These are phyloP conservation scores for Panicum hallii DNA, from an alignment of 202 grass and related monocot species.

Conservation along the genomic window DNA sequence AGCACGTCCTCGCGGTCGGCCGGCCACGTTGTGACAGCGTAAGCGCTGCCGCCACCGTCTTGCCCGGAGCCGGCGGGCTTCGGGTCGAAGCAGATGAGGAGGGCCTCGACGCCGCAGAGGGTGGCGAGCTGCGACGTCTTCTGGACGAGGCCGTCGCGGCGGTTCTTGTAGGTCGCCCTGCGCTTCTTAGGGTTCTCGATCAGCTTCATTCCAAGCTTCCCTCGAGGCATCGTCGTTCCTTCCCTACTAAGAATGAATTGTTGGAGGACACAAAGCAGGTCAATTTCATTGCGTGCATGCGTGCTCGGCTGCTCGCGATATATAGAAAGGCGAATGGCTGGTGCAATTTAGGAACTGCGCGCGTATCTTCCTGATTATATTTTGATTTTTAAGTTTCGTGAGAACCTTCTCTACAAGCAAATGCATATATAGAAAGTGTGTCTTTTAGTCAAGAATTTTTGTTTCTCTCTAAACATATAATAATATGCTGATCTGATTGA, in stretches of 20 bases:
- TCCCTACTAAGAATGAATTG: not conserved
- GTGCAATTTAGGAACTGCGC: not conserved
- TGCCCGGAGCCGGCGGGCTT: not conserved
- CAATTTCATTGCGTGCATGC: not conserved
- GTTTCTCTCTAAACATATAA: too few relatives aligned
- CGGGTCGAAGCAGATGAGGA: constrained; percentile 24
- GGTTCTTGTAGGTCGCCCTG: constrained; percentile 29
- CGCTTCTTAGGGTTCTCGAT: constrained; percentile 29
- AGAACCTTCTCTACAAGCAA: not conserved
- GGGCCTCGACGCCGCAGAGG: constrained; percentile 10
- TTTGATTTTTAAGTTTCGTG: not conserved
- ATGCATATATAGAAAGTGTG: not conserved
- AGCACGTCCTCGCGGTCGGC: not conserved
- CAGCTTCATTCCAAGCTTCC: constrained; percentile 25
- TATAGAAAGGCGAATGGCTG: not conserved
- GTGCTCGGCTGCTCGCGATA: too few relatives aligned
- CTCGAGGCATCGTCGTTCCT: constrained; percentile 3
- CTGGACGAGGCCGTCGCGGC: constrained; percentile 22
- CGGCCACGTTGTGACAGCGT: constrained; percentile 17
- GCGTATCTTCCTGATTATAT: not conserved
- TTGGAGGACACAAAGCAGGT: not conserved
- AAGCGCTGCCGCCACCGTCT: not conserved
- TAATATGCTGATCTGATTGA: too few relatives aligned
- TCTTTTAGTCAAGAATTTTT: too few relatives aligned
- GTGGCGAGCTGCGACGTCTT: constrained; percentile 24